phyloP scores from a whole-genome alignment of 1,284 basidiomycete species.

The Calocybe gambosa region DNA sequence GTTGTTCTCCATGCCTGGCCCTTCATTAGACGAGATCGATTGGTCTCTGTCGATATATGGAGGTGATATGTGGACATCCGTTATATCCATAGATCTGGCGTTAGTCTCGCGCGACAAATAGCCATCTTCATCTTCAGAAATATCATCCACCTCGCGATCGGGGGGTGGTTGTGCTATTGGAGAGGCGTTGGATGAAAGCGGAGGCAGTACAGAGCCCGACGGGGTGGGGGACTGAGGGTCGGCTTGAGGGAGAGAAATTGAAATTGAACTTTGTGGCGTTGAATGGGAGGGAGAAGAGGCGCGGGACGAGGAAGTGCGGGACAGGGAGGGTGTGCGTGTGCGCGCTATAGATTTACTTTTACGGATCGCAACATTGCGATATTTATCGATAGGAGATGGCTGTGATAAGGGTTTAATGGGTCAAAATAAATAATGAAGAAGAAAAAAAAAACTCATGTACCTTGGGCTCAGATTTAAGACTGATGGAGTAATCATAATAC shows the following conservation, averaged over 20 bases:
- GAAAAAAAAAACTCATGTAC: constrained; percentile 29
- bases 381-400: constrained; percentile 62
- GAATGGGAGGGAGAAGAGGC: constrained; percentile 57
- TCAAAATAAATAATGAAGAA: constrained; percentile 2
- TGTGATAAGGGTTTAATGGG: constrained; percentile 20
- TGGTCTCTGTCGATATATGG: constrained; percentile 20
- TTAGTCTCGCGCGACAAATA: constrained; percentile 24
- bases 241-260: constrained; percentile 32
- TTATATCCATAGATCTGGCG: constrained; percentile 42
- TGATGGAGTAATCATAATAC: constrained; percentile 55
- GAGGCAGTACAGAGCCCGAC: constrained; percentile 45
- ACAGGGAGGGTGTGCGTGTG: constrained; percentile 66
- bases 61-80: constrained; percentile 39
- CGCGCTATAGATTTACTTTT: constrained; percentile 38
- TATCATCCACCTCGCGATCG: background rate
- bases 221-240: constrained; percentile 41
- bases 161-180: constrained; percentile 31
- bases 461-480: constrained; percentile 59
- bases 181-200: constrained; percentile 48
- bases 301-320: constrained; percentile 57
- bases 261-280: constrained; percentile 53
- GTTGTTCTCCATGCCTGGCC: constrained; percentile 17
- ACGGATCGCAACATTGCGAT: constrained; percentile 58
- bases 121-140: constrained; percentile 21
- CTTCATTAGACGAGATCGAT: constrained; percentile 10